A percentile compares a stretch with the other conserved stretches of the same genome.
Conservation (phyloP, 768 basidiomycete species). For the Phylloporus rhodoxanthus region DNA sequence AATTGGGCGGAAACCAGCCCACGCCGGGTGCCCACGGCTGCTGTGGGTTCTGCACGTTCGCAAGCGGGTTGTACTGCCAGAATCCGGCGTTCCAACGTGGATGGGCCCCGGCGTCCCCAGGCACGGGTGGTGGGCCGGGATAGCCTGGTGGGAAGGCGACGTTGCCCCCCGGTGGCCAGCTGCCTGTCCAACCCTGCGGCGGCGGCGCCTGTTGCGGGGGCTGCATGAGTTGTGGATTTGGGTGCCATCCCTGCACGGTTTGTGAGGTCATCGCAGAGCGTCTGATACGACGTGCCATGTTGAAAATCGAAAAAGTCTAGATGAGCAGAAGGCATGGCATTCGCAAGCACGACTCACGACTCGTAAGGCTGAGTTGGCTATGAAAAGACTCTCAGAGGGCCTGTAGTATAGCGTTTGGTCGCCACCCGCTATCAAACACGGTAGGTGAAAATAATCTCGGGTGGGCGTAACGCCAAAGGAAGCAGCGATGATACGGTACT, state of each 20-base stretch:
- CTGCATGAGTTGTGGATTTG: slow-evolving; percentile 32
- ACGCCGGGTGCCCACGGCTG: slow-evolving; percentile 31
- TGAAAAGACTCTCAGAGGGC: neutral
- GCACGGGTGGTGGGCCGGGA: slow-evolving; percentile 51
- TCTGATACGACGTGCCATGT: neutral
- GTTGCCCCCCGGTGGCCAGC: slow-evolving; percentile 32
- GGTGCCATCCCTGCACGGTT: slow-evolving; percentile 27
- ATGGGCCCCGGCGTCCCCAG: slow-evolving; percentile 42
- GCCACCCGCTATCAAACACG: neutral
- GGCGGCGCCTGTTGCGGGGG: slow-evolving; percentile 16
- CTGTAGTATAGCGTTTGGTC: neutral
- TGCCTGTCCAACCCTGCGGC: slow-evolving; percentile 33
- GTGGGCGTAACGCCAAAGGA: neutral
- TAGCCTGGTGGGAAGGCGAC: slow-evolving; percentile 31
- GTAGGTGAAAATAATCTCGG: neutral
- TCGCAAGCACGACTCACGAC: neutral
- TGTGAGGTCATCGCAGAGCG: slow-evolving; percentile 21
- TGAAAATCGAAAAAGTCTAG: neutral
- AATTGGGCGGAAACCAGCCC: slow-evolving; percentile 29
- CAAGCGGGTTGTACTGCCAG: slow-evolving; percentile 47
- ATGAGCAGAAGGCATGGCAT: slow-evolving; percentile 1
- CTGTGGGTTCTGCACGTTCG: slow-evolving; percentile 23
- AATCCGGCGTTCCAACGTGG: slow-evolving; percentile 45
- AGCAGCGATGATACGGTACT: neutral
- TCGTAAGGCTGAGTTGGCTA: neutral